Percentiles rank a stretch among this genome's conserved stretches.
These are phyloP conservation scores for Monilinia polystroma DNA, from an alignment of 2,329 filamentous ascomycete species.

Conservation along the genomic window DNA sequence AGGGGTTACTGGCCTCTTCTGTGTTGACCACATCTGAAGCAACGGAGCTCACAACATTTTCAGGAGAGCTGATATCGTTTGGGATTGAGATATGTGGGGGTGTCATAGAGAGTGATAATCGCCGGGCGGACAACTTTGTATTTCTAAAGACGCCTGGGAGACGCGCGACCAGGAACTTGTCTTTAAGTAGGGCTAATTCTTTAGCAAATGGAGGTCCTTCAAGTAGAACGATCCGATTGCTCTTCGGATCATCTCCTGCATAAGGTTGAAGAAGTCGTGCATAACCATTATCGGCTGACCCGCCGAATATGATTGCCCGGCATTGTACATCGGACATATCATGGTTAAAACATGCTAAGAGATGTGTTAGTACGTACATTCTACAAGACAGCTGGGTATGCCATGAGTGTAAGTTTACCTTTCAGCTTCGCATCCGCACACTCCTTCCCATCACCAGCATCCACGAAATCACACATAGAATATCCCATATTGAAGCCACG, in stretches of 20 bases:
- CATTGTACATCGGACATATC: slow-evolving; percentile 44
- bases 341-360: slow-evolving; percentile 40
- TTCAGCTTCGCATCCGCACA: slow-evolving; percentile 45
- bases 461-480: slow-evolving; percentile 43
- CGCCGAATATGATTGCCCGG: slow-evolving; percentile 45
- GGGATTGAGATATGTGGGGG: slow-evolving; percentile 16
- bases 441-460: slow-evolving; percentile 47
- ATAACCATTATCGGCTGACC: slow-evolving; percentile 46
- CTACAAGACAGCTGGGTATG: not conserved
- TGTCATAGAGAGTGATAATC: slow-evolving; percentile 24
- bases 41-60: not conserved
- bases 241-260: slow-evolving; percentile 32
- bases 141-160: slow-evolving; percentile 29
- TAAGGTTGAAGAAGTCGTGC: slow-evolving; percentile 43
- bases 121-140: slow-evolving; percentile 33
- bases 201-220: slow-evolving; percentile 44
- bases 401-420: slow-evolving; percentile 10
- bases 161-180: slow-evolving; percentile 33
- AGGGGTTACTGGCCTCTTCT: slow-evolving; percentile 1
- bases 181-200: slow-evolving; percentile 41
- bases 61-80: slow-evolving; percentile 21
- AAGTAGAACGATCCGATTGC: slow-evolving; percentile 42
- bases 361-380: not conserved
- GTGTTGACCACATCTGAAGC: slow-evolving; percentile 6
- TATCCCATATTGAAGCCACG: slow-evolving; percentile 46